Evolutionary conservation across 805 yeast species (phyloP), one percentile per base, ranked within the genome.

Genomic region (Huiozyma naganishii): DNA sequence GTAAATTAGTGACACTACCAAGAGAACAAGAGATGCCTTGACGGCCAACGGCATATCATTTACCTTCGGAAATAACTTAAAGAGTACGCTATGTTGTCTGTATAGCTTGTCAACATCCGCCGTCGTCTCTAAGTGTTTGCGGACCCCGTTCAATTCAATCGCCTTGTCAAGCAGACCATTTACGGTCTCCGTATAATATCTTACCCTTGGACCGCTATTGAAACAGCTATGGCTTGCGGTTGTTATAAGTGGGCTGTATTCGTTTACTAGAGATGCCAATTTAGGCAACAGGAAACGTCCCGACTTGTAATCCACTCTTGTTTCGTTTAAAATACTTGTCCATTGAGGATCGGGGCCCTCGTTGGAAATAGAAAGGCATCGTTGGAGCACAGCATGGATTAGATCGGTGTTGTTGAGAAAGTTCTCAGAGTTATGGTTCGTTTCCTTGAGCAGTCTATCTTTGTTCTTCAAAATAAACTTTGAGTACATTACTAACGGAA

Each of bases 401-500:
- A 62, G 45, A 46, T 64, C 64, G 4, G 57, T 53, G 8, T 64
- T 68, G 39, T 64, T 61, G 5, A 58, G 66, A 30, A 59, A 57
- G 32, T 59, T 46, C 2, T 41, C 52, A 1, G 52, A 30, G 37
- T 55, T 56, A 0, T 39, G 41, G 6, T 53, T 47, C 27, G 49
- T 48, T 30, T 57, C 58, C 37, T 55, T 48, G 13, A 74, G 50
- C 1, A 83, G 65, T 5, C 63, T 65, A 2, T 66, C 67, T 49
- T 73, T 76, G 40, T 69, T 69, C 29, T 62, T 55, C 1, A 74
- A 36, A 28, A 85, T 53, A 5, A 80, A 59, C 13, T 85, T 64
- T 1, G 72, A 74, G 58, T 83, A 88, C 12, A 87, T 55, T 48
- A 82, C 79, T 8, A 85, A 53, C 6, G 76, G 72, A 11, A 72